These are phyloP conservation scores for Aspergillus bridgeri DNA, from an alignment of 495 filamentous ascomycete genomes.

Conservation along the genomic window DNA sequence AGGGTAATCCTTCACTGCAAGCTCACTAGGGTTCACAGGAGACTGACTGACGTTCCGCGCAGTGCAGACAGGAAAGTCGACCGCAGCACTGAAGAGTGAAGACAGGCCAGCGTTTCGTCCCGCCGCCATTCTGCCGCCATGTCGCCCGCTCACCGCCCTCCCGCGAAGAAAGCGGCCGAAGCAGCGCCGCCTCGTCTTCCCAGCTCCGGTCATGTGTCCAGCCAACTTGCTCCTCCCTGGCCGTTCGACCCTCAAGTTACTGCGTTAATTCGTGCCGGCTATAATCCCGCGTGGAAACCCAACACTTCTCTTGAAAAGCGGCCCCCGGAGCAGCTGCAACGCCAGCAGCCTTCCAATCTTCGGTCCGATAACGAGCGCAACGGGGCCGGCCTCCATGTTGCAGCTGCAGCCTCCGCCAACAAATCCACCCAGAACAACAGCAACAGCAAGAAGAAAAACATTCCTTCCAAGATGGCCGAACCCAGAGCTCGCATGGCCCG, in stretches of 20 bases:
- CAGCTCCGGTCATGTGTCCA: conserved; percentile 14
- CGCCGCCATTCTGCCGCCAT: background rate
- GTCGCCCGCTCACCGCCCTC: no score
- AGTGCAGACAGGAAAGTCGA: no score
- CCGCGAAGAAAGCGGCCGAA: no score
- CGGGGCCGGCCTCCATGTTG: no score
- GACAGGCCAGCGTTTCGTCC: no score
- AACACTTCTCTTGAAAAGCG: background rate
- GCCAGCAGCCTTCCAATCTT: no score
- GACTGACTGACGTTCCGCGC: no score
- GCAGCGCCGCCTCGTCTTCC: conserved; percentile 4
- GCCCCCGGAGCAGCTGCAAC: no score
- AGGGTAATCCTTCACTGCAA: background rate
- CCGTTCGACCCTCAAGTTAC: conserved; percentile 23
- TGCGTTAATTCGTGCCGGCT: conserved; percentile 25
- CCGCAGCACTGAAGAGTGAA: no score
- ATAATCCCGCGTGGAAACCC: conserved; percentile 22
- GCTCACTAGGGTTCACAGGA: background rate
- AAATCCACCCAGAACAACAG: background rate
- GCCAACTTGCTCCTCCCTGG: conserved; percentile 15
- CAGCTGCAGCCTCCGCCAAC: no score
- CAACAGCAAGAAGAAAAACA: conserved; percentile 11
- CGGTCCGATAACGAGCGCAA: no score
- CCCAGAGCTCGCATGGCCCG: conserved; percentile 73
- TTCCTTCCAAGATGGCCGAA: conserved; percentile 50